phyloP scores from a whole-genome alignment of 2,329 filamentous ascomycete genomes.

The Aspergillus oerlinghausenensis region DNA sequence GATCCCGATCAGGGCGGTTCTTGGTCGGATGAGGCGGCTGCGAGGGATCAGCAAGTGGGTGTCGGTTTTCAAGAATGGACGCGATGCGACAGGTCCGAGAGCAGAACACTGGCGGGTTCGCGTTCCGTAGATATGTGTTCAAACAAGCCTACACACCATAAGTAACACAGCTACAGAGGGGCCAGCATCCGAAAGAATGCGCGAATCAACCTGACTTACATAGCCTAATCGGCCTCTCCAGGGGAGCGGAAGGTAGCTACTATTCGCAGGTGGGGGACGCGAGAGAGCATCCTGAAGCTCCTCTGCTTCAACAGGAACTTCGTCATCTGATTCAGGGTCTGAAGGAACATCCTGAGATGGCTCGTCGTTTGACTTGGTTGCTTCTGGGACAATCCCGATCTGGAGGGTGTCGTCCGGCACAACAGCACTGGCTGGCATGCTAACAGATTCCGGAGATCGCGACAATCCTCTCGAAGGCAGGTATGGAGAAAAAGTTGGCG shows the following conservation, averaged over 20 bases:
- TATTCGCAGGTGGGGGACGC: constrained; percentile 74
- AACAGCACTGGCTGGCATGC: neutral
- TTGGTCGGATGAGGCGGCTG: constrained; percentile 77
- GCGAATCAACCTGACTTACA: constrained; percentile 50
- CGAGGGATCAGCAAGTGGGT: constrained; percentile 70
- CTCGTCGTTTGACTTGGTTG: constrained; percentile 8
- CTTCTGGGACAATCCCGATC: neutral
- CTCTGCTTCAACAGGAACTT: constrained; percentile 49
- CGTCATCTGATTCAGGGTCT: constrained; percentile 54
- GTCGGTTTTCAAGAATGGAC: constrained; percentile 82
- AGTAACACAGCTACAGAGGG: neutral
- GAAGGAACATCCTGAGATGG: constrained; percentile 19
- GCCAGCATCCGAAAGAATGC: neutral
- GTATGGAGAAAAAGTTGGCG: neutral
- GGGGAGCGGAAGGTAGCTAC: constrained; percentile 74
- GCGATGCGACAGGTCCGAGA: constrained; percentile 88
- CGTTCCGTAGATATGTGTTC: constrained; percentile 81
- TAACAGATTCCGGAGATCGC: constrained; percentile 1
- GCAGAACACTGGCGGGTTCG: constrained; percentile 80
- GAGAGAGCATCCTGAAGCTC: constrained; percentile 56
- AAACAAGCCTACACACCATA: constrained; percentile 63
- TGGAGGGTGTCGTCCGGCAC: neutral
- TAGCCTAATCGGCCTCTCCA: constrained; percentile 90
- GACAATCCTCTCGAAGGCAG: constrained; percentile 3
- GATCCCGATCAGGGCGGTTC: constrained; percentile 73